Evolutionary conservation across 257 asterid genomes (phyloP).

Genomic region (Mitragyna speciosa): DNA sequence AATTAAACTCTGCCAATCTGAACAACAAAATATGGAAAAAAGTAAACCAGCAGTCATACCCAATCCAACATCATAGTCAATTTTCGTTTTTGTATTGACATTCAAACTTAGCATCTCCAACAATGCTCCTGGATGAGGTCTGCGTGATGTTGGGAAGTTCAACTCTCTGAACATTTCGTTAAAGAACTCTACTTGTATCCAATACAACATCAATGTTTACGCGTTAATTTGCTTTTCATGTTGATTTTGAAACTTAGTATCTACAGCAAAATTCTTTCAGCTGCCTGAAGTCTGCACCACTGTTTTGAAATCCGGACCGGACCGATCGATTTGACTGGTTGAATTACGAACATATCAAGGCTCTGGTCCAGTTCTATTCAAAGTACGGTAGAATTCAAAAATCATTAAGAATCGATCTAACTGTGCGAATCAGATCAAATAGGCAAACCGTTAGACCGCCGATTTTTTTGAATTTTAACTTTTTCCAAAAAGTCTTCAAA

Average conservation of each 20-base stretch:
- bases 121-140: slow-evolving; percentile 3
- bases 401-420: no score
- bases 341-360: no score
- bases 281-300: no score
- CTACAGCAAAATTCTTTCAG: slow-evolving; percentile 19
- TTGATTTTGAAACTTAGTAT: slow-evolving; percentile 25
- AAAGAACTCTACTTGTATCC: slow-evolving; percentile 29
- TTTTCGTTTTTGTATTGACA: background rate
- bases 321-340: no score
- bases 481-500: no score
- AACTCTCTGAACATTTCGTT: slow-evolving; percentile 4
- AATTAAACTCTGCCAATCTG: background rate
- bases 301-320: no score
- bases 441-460: no score
- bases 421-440: no score
- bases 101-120: background rate
- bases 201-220: slow-evolving; percentile 22
- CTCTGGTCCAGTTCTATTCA: no score
- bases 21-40: background rate
- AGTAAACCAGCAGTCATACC: background rate
- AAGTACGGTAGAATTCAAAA: no score
- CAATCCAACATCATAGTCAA: background rate
- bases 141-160: background rate
- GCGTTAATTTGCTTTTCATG: slow-evolving; percentile 21
- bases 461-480: no score